Evolutionary conservation across 2,329 filamentous ascomycete species (phyloP), one percentile per base, ranked within the genome.

Genomic region (Tolypocladium amazonense): DNA sequence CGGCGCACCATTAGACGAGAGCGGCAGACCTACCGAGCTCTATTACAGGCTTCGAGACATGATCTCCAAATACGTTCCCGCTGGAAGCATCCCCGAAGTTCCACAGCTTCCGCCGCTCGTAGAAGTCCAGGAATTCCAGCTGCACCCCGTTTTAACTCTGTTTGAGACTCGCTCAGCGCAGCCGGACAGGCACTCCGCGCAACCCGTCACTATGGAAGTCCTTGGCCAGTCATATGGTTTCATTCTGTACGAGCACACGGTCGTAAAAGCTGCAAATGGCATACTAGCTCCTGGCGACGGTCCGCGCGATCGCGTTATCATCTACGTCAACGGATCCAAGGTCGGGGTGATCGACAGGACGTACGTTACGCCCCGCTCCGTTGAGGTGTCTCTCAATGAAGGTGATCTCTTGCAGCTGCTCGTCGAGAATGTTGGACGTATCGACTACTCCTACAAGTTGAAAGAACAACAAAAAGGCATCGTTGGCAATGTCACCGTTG

Each of bases 401-500:
- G 76, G 76, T 7, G 77, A 79, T 62, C 70, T 64, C 30, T 62
- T 81, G 6, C 69, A 74, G 59, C 71, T 81, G 0, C 65, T 81
- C 4, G 74, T 80, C 1, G 79, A 82, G 66, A 81, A 81, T 56
- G 70, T 81, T n/a, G 79, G 79, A 1, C 73, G 79, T 3, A 76
- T 80, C 1, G 75, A 81, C 61, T 79, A 77, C 61, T 72, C 72
- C 56, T 72, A 74, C 3, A 65, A 68, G 6, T 69, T 79, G 12
- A 68, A 69, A 7, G 77, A 82, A 39, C 79, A 75, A 30, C 69
- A 68, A 27, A 81, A 81, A 62, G 79, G 79, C 0, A 75, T 81
- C 20, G 62, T 71, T 7, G 74, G 73, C 1, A 68, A 79, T 56
- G 76, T 81, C 1, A 76, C 70, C 0, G 60, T 81, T 1, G 75